phyloP scores from a whole-genome alignment of 306 rosid species.

The Citrullus mucosospermus region DNA sequence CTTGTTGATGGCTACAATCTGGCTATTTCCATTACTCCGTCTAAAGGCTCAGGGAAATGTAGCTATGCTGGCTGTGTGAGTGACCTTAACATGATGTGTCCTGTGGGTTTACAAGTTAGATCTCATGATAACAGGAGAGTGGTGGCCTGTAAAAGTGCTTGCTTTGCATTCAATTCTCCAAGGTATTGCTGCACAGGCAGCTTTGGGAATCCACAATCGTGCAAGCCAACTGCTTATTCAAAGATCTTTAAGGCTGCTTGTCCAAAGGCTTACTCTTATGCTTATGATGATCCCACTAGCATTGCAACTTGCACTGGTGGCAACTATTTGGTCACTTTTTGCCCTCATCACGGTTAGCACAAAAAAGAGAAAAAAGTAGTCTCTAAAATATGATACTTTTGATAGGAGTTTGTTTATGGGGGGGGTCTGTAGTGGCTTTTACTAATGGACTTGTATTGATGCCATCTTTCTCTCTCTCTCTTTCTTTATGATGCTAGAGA shows the following conservation, averaged over 20 bases:
- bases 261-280: slow-evolving; percentile 81
- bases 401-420: background rate
- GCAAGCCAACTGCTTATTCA: slow-evolving; percentile 82
- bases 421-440: background rate
- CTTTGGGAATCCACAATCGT: slow-evolving; percentile 69
- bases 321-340: slow-evolving; percentile 66
- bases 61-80: slow-evolving; percentile 81
- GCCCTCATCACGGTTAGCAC: slow-evolving; percentile 40
- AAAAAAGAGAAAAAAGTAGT: background rate
- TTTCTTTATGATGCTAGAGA: background rate
- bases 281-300: slow-evolving; percentile 95
- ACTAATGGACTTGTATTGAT: background rate
- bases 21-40: slow-evolving; percentile 57
- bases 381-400: background rate
- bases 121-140: slow-evolving; percentile 45
- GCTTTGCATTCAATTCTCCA: slow-evolving; percentile 74
- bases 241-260: slow-evolving; percentile 80
- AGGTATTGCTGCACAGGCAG: slow-evolving; percentile 79
- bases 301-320: slow-evolving; percentile 72
- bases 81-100: slow-evolving; percentile 82
- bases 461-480: background rate
- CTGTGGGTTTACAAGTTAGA: slow-evolving; percentile 72
- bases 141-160: slow-evolving; percentile 82
- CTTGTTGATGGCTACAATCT: slow-evolving; percentile 90
- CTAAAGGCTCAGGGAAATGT: slow-evolving; percentile 72